Evolutionary conservation across 805 yeast species (phyloP).

Genomic region (Priceomyces castillae): DNA sequence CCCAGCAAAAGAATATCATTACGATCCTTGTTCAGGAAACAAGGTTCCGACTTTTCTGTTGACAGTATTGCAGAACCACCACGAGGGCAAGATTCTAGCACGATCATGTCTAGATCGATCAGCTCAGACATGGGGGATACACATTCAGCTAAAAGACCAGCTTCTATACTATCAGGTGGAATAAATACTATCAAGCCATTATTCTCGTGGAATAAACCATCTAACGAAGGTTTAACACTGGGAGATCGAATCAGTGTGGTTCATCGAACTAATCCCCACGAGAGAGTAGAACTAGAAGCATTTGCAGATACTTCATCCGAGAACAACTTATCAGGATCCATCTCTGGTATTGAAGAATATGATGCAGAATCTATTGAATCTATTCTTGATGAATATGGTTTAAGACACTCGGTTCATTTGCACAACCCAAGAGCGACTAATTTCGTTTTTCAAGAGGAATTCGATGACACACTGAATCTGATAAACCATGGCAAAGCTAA

Average conservation of each 20-base stretch:
- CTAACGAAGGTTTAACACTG: neutral
- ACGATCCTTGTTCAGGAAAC: slow-evolving; percentile 21
- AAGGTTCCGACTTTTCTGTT: slow-evolving; percentile 21
- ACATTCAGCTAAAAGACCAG: neutral
- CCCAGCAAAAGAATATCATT: slow-evolving; percentile 12
- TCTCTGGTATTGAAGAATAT: slow-evolving; percentile 5
- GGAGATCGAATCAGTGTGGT: slow-evolving; percentile 1
- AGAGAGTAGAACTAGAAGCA: slow-evolving; percentile 22
- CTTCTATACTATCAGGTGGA: neutral
- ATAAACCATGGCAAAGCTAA: neutral
- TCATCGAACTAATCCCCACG: neutral
- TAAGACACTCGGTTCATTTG: slow-evolving; percentile 9
- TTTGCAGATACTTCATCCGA: slow-evolving; percentile 39
- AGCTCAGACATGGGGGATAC: neutral
- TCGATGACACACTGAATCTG: slow-evolving; percentile 18
- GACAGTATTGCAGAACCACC: slow-evolving; percentile 22
- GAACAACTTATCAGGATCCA: slow-evolving; percentile 13
- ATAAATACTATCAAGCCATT: neutral
- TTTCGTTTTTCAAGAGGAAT: slow-evolving; percentile 29
- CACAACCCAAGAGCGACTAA: neutral
- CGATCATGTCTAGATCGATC: neutral
- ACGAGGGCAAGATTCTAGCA: neutral
- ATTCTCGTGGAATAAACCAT: neutral
- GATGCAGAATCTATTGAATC: slow-evolving; percentile 31
- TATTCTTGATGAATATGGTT: slow-evolving; percentile 27